Conservation (phyloP, 208 protist genomes). For the Crithidia mellificae region DNA sequence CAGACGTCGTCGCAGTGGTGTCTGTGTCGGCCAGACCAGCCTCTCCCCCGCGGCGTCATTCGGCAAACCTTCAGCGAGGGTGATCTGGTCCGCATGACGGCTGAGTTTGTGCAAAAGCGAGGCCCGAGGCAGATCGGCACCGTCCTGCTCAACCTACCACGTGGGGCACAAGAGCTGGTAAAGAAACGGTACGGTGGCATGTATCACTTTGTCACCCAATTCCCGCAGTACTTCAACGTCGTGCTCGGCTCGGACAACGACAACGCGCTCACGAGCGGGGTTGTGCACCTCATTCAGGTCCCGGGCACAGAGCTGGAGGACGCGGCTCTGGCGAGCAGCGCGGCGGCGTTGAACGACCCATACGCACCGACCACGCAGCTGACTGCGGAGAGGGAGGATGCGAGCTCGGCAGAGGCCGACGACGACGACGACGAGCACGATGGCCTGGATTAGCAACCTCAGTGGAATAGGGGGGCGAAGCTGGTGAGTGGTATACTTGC, state of each 20-base stretch:
- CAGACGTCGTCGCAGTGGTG: conserved; percentile 71
- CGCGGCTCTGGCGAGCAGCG: conserved; percentile 22
- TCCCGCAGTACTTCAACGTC: conserved; percentile 83
- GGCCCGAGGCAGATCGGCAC: conserved; percentile 39
- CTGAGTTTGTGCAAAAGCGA: conserved; percentile 66
- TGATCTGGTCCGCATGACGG: conserved; percentile 80
- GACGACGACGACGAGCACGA: conserved; percentile 24
- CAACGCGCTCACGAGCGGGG: conserved; percentile 67
- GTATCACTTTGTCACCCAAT: conserved; percentile 75
- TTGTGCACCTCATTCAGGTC: conserved; percentile 79
- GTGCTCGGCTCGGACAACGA: conserved; percentile 64
- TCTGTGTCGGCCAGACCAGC: conserved; percentile 66
- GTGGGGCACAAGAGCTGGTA: conserved; percentile 77
- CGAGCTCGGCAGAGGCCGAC: too few relatives aligned
- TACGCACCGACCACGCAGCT: conserved; percentile 19
- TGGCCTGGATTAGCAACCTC: conserved; percentile 11
- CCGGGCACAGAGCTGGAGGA: conserved; percentile 34
- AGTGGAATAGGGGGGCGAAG: background rate
- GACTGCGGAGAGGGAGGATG: conserved; percentile 8
- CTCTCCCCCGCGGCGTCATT: conserved; percentile 82
- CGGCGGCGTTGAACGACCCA: conserved; percentile 8
- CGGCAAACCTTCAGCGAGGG: conserved; percentile 74
- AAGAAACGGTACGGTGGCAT: conserved; percentile 73
- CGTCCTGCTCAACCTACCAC: conserved; percentile 69
- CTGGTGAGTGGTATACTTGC: background rate